Conservation (phyloP, 2,329 filamentous ascomycete species). For the Calycina herbarum region DNA sequence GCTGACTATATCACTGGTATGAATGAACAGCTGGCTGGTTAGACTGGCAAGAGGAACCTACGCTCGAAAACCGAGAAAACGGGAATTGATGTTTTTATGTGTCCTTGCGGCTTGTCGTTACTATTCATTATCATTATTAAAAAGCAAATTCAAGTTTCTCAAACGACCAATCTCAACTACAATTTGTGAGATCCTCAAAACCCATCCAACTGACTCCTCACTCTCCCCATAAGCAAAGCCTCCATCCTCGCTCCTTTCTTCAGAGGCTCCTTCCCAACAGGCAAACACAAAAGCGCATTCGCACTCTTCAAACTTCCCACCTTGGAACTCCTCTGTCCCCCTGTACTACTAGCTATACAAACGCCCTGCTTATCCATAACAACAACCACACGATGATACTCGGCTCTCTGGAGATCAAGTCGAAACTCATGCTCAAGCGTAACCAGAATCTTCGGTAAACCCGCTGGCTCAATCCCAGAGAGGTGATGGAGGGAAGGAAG, state of each 20-base stretch:
- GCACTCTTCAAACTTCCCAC: slow-evolving; percentile 88
- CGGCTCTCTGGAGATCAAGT: slow-evolving; percentile 73
- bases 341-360: slow-evolving; percentile 78
- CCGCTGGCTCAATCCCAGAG: slow-evolving; percentile 65
- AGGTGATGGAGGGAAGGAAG: slow-evolving; percentile 80
- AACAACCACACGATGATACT: slow-evolving; percentile 88
- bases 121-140: too few relatives aligned
- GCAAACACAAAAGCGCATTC: slow-evolving; percentile 81
- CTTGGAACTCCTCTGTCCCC: slow-evolving; percentile 83
- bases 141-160: not conserved
- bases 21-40: too few relatives aligned
- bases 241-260: slow-evolving; percentile 70
- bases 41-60: too few relatives aligned
- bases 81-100: too few relatives aligned
- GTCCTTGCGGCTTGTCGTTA: too few relatives aligned
- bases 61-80: too few relatives aligned
- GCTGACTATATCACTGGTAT: too few relatives aligned
- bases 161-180: not conserved
- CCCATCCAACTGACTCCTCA: slow-evolving; percentile 29
- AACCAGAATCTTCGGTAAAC: slow-evolving; percentile 73
- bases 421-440: slow-evolving; percentile 69
- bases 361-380: slow-evolving; percentile 63
- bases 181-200: not conserved
- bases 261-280: slow-evolving; percentile 62
- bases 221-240: slow-evolving; percentile 72